Evolutionary conservation across 1,284 basidiomycete genomes (phyloP).

Genomic region (Melampsora americana): DNA sequence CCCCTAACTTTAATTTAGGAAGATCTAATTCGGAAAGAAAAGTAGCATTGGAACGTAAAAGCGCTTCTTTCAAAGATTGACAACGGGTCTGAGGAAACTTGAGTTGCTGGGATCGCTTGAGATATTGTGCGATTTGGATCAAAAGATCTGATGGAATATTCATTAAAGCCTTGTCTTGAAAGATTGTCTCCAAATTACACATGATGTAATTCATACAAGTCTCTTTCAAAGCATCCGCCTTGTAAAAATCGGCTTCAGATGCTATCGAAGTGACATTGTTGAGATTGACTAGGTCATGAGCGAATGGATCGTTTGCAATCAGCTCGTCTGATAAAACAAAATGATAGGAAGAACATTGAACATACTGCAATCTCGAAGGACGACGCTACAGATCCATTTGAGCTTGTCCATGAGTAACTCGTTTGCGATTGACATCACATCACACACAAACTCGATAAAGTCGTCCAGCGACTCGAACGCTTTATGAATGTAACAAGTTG

Average conservation of each 20-base stretch:
- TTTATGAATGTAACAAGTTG: conserved; percentile 50
- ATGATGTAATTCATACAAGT: conserved; percentile 77
- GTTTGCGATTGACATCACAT: conserved; percentile 80
- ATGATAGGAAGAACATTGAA: not conserved
- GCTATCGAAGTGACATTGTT: conserved; percentile 79
- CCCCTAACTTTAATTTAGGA: conserved; percentile 64
- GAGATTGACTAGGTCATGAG: conserved; percentile 63
- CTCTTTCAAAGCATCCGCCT: conserved; percentile 68
- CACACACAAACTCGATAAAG: conserved; percentile 79
- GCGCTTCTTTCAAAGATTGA: conserved; percentile 60
- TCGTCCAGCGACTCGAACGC: conserved; percentile 71
- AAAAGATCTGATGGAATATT: conserved; percentile 66
- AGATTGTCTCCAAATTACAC: conserved; percentile 79
- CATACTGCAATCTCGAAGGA: conserved; percentile 61
- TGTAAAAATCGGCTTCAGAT: conserved; percentile 74
- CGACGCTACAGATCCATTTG: conserved; percentile 73
- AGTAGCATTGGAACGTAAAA: conserved; percentile 66
- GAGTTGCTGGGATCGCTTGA: conserved; percentile 64
- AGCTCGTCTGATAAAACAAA: not conserved
- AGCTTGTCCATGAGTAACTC: conserved; percentile 83
- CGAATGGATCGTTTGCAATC: conserved; percentile 23
- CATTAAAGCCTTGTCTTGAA: conserved; percentile 76
- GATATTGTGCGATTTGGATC: conserved; percentile 65
- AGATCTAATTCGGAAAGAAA: conserved; percentile 81
- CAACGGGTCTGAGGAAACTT: conserved; percentile 69